Evolutionary conservation across 768 basidiomycete species (phyloP), one percentile per base, ranked within the genome.

Genomic region (Podaxis sp.): DNA sequence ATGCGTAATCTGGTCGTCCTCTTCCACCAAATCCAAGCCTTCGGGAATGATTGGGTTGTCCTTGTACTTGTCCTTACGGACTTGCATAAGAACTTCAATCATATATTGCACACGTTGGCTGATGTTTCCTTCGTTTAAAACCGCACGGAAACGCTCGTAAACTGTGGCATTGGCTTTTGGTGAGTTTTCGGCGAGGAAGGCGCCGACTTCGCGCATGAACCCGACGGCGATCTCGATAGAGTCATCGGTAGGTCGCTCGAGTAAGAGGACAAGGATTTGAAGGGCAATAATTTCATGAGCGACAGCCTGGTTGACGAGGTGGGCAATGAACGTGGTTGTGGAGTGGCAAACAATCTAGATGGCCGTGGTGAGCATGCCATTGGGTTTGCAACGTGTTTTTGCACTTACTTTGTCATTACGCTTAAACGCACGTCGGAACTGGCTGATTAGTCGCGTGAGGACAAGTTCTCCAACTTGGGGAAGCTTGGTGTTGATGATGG

Each of bases 1-100:
- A 75, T 99, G 97, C 0, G 95, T 98, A 57, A 98, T 94, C 70
- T 98, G 95, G 67, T 98, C 97, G 15, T 98, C 97, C 71, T 98
- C 96, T 66, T 98, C 95, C 1, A 99, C 97, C 36, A 99, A 77
- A 72, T 99, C 97, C 70, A 99, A 73, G 0, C 96, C 97, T 70
- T 98, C 97, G 2, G 93, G 89, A 43, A 98, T 73, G 66, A 94
- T 87, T 17, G 96, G 96, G 73, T 99, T 98, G 71, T 98, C 97
- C 82, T 98, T 98, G 82, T 93, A 98, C 76, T 94, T 96, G 80
- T 99, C 97, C 79, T 97, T 98, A 67, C 97, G 83, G 7, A 97
- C 93, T 76, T 98, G 97, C 93, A 99, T 98, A 52, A 98, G 82
- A 2, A 98, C 97, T 77, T 98, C 97, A 67, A 99, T 94, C 97